These are phyloP conservation scores for Colletotrichum coccodes DNA, from an alignment of 2,329 filamentous ascomycete species.

Conservation along the genomic window DNA sequence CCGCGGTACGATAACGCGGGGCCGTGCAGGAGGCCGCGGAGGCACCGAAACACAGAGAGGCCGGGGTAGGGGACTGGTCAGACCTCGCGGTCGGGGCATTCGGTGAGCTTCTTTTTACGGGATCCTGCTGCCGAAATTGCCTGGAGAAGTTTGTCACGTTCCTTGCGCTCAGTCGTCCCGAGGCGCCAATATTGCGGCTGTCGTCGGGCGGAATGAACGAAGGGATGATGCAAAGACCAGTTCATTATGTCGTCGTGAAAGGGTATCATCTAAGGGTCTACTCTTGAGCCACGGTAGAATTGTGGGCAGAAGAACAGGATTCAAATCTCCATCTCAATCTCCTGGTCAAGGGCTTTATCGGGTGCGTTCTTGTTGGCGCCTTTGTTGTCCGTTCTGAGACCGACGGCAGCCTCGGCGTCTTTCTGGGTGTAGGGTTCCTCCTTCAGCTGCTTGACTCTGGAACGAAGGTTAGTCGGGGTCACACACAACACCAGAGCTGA, in stretches of 20 bases:
- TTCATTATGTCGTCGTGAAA: conserved; percentile 20
- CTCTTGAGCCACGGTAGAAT: conserved; percentile 6
- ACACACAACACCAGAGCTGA: not conserved
- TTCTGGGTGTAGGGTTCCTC: conserved; percentile 90
- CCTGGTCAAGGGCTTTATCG: conserved; percentile 39
- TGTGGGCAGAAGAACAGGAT: not conserved
- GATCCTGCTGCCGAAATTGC: not conserved
- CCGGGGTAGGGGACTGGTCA: conserved; percentile 57
- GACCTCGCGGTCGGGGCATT: conserved; percentile 56
- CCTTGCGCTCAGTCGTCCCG: not conserved
- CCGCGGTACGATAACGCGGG: conserved; percentile 50
- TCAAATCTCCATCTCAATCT: conserved; percentile 49
- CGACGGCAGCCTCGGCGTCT: conserved; percentile 83
- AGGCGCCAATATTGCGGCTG: not conserved
- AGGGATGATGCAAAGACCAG: conserved; percentile 4
- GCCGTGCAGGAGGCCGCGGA: conserved; percentile 39
- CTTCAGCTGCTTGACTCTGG: conserved; percentile 81
- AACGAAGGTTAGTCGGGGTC: conserved; percentile 12
- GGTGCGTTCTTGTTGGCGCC: conserved; percentile 40
- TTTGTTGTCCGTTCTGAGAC: conserved; percentile 76
- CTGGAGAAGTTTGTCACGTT: not conserved
- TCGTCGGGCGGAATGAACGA: not conserved
- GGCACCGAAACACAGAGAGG: conserved; percentile 46
- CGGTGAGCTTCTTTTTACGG: conserved; percentile 40
- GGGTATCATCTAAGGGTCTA: conserved; percentile 29